Evolutionary conservation across 495 filamentous ascomycete genomes (phyloP), one percentile per base, ranked within the genome.

Genomic region (Neurospora tetrasperma): DNA sequence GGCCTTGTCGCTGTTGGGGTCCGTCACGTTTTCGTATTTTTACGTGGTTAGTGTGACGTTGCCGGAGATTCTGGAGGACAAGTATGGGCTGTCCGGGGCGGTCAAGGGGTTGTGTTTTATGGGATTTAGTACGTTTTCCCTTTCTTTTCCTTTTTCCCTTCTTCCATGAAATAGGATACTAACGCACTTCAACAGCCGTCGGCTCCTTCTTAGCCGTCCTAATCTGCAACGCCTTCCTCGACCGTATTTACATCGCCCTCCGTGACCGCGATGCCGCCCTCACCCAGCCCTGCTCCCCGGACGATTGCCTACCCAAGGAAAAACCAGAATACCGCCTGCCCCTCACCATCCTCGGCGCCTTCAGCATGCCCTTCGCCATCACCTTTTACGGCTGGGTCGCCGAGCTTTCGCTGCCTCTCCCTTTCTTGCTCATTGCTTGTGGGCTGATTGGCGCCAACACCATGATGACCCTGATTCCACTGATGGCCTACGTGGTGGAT

Each of bases 401-500:
- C 4, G 73, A 85, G 69, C 18, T 80, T 16, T 76, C 75, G 1
- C 77, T 83, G 14, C 82, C 85, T 0, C 73, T 88, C 4, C 62
- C 77, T 0, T 6, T 84, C 1, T 71, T 89, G n/a, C 74, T 90
- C 0, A 20, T 86, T 1, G 73, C 78, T 0, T 78, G 86, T 4
- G 74, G 81, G 68, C 76, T 89, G 16, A 78, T 83, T 14, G 87
- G 87, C 27, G 77, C 76, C 0, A 70, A 77, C 3, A 78, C 81
- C 20, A 82, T 87, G 72, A 69, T 88, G 11, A 81, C 80, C 14
- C 77, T 84, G 62, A 77, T 90, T 20, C 85, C 88, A 0, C 70
- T 89, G 35, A 82, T 82, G 75, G 81, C 86, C 1, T 90, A 89
- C 71, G 80, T 90, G 10, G 87, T 89, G 0, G 88, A 90, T 73